Conservation (phyloP, 305 asterid genomes). For the Fraxinus baroniana region DNA sequence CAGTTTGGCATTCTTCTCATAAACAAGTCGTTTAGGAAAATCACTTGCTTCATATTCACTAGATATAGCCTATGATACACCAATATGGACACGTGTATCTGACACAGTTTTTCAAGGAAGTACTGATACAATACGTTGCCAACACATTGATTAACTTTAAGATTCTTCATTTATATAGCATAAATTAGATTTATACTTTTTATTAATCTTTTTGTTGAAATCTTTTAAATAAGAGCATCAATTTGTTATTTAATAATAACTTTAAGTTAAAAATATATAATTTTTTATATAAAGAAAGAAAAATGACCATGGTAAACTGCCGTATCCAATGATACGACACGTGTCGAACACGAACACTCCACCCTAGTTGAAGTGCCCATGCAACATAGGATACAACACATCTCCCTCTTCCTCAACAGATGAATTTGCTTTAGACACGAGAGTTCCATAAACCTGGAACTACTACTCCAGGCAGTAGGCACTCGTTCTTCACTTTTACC, state of each 20-base stretch:
- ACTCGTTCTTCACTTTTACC: neutral
- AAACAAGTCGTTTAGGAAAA: neutral
- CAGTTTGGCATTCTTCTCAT: neutral
- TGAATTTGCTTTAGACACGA: neutral
- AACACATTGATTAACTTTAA: neutral
- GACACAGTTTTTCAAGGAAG: neutral
- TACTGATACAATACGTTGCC: too few relatives aligned
- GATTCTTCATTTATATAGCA: neutral
- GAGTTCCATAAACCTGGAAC: neutral
- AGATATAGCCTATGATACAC: neutral
- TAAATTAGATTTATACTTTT: neutral
- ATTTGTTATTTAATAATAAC: too few relatives aligned
- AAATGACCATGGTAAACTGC: neutral
- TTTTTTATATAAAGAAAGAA: neutral
- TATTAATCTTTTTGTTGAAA: neutral
- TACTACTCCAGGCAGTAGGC: neutral
- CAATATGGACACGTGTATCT: neutral
- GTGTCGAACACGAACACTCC: neutral
- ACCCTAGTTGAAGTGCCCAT: neutral
- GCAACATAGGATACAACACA: neutral
- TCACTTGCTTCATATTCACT: neutral
- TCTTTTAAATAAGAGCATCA: neutral
- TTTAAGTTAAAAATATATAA: too few relatives aligned
- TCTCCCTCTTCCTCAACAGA: neutral
- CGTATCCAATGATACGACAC: neutral